phyloP scores from a whole-genome alignment of 2,329 filamentous ascomycete genomes.

The Coniochaeta hoffmannii region DNA sequence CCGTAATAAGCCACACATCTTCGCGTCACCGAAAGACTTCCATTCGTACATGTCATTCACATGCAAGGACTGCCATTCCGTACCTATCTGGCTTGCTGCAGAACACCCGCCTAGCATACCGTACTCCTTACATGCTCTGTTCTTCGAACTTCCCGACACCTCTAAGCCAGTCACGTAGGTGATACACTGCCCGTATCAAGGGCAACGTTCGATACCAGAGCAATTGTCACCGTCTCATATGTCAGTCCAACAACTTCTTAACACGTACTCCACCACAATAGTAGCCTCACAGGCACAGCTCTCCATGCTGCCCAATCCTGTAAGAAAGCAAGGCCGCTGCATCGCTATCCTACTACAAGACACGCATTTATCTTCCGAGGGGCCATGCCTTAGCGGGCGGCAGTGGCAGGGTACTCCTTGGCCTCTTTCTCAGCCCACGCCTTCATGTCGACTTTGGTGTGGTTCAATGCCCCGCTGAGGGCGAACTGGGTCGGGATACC shows the following conservation, averaged over 20 bases:
- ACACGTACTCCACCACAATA: neutral
- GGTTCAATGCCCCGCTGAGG: slow-evolving; percentile 51
- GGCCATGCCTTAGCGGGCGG: neutral
- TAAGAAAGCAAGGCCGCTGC: neutral
- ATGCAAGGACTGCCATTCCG: too few species aligned
- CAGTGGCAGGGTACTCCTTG: slow-evolving; percentile 18
- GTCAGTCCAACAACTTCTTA: neutral
- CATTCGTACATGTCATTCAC: too few species aligned
- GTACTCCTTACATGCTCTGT: neutral
- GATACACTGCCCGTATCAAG: neutral
- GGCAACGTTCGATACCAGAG: too few species aligned
- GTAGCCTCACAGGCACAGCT: neutral
- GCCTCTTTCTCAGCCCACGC: slow-evolving; percentile 24
- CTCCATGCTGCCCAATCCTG: neutral
- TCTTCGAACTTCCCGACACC: neutral
- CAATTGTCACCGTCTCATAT: too few species aligned
- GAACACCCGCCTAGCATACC: neutral
- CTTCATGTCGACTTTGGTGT: slow-evolving; percentile 25
- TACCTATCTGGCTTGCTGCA: neutral
- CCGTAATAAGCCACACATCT: neutral
- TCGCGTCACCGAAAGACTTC: too few species aligned
- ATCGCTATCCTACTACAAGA: neutral
- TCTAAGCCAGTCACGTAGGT: neutral
- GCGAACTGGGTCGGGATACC: slow-evolving; percentile 64
- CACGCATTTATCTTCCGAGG: neutral